Conservation (phyloP, 345 rosid genomes). For the Syzygium aromaticum region DNA sequence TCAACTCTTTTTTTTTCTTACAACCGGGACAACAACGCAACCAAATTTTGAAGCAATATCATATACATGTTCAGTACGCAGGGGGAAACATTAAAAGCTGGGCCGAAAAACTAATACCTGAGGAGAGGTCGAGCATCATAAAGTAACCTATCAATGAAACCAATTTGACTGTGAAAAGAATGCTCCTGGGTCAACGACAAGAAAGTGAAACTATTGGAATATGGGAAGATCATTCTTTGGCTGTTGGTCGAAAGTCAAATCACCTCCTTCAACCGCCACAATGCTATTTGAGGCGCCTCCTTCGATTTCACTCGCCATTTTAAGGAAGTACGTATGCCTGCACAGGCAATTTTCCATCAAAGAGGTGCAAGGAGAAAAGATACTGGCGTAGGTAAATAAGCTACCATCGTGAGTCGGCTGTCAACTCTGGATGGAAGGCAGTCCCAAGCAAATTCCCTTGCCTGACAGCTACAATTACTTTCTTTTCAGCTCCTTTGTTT, state of each 20-base stretch:
- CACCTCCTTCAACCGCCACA: slow-evolving; percentile 36
- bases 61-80: background rate
- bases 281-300: slow-evolving; percentile 42
- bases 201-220: slow-evolving; percentile 17
- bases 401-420: slow-evolving; percentile 91
- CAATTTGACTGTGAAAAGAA: background rate
- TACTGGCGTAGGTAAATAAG: background rate
- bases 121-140: background rate
- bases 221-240: slow-evolving; percentile 70
- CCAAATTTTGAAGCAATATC: background rate
- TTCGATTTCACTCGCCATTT: slow-evolving; percentile 52
- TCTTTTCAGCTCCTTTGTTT: slow-evolving; percentile 46
- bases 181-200: background rate
- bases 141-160: background rate
- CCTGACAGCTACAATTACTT: slow-evolving; percentile 79
- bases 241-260: slow-evolving; percentile 20
- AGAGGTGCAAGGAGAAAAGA: background rate
- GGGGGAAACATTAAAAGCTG: background rate
- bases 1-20: background rate
- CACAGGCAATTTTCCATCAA: slow-evolving; percentile 3
- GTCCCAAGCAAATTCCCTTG: slow-evolving; percentile 82
- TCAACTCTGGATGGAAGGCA: slow-evolving; percentile 94
- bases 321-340: slow-evolving; percentile 91
- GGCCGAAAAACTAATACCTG: background rate
- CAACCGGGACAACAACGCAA: background rate